Conservation (phyloP, 2,329 filamentous ascomycete genomes). For the Paracorniculantispora psalliotae region DNA sequence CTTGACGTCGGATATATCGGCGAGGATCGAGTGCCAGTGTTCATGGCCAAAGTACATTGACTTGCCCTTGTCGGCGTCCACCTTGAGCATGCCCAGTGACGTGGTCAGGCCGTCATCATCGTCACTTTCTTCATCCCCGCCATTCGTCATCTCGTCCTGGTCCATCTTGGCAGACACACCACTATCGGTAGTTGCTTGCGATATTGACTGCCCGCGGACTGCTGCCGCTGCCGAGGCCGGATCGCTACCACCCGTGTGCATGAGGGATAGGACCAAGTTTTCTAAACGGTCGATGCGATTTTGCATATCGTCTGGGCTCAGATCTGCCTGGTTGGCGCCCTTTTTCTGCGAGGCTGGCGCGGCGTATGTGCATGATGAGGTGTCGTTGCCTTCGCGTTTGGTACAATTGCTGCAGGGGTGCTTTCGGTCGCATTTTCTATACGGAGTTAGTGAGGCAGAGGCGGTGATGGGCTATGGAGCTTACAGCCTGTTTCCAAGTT, state of each 20-base stretch:
- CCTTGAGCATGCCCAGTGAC: slow-evolving; percentile 76
- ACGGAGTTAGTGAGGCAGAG: slow-evolving; percentile 22
- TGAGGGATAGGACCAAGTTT: slow-evolving; percentile 83
- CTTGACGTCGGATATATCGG: slow-evolving; percentile 87
- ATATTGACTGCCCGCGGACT: slow-evolving; percentile 29
- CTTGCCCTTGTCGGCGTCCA: slow-evolving; percentile 71
- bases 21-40: slow-evolving; percentile 76
- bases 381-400: slow-evolving; percentile 80
- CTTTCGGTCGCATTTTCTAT: slow-evolving; percentile 86
- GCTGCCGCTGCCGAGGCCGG: slow-evolving; percentile 36
- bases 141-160: slow-evolving; percentile 51
- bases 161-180: slow-evolving; percentile 46
- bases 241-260: slow-evolving; percentile 71
- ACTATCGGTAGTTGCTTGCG: slow-evolving; percentile 38
- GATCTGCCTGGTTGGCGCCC: slow-evolving; percentile 56
- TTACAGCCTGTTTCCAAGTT: slow-evolving; percentile 32
- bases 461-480: slow-evolving; percentile 13
- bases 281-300: slow-evolving; percentile 95
- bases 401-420: slow-evolving; percentile 93
- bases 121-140: slow-evolving; percentile 58
- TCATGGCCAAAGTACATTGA: slow-evolving; percentile 77
- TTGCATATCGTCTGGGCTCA: slow-evolving; percentile 90
- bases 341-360: slow-evolving; percentile 67
- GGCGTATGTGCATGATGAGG: slow-evolving; percentile 79
- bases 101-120: slow-evolving; percentile 63